Conservation (phyloP, 1,284 basidiomycete genomes). For the Ustilago xerochloae region DNA sequence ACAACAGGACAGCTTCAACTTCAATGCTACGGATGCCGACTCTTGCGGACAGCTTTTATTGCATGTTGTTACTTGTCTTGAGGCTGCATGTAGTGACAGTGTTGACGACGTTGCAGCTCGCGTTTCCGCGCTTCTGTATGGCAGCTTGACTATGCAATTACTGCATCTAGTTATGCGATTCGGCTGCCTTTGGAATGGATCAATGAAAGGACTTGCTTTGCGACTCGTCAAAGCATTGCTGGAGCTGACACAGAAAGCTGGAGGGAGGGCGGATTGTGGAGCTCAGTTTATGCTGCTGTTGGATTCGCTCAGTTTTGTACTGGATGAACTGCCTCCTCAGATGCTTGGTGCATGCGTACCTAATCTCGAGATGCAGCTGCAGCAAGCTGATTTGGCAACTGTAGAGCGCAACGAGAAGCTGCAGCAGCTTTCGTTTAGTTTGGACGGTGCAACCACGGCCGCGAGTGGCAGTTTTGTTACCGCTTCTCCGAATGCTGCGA, state of each 20-base stretch:
- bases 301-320: conserved; percentile 37
- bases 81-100: background rate
- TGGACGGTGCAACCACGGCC: conserved; percentile 15
- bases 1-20: conserved; percentile 35
- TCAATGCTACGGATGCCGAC: conserved; percentile 45
- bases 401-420: conserved; percentile 12
- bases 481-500: conserved; percentile 22
- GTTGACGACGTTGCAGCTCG: background rate
- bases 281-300: conserved; percentile 15
- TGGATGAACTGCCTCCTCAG: conserved; percentile 44
- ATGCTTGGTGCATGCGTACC: conserved; percentile 12
- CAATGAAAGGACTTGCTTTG: conserved; percentile 13
- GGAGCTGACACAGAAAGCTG: conserved; percentile 19
- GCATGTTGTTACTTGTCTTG: conserved; percentile 23
- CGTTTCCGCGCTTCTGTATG: conserved; percentile 2
- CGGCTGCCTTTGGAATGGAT: conserved; percentile 36
- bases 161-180: conserved; percentile 38
- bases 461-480: conserved; percentile 22
- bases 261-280: conserved; percentile 7
- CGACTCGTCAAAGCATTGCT: conserved; percentile 31
- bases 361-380: conserved; percentile 25
- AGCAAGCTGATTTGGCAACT: conserved; percentile 17
- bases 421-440: conserved; percentile 18
- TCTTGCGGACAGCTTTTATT: conserved; percentile 30
- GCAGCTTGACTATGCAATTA: conserved; percentile 16